A percentile compares a stretch with the other conserved stretches of the same genome.
These are phyloP conservation scores for Phialocephala subalpina DNA, from an alignment of 2,329 filamentous ascomycete genomes.

Conservation along the genomic window DNA sequence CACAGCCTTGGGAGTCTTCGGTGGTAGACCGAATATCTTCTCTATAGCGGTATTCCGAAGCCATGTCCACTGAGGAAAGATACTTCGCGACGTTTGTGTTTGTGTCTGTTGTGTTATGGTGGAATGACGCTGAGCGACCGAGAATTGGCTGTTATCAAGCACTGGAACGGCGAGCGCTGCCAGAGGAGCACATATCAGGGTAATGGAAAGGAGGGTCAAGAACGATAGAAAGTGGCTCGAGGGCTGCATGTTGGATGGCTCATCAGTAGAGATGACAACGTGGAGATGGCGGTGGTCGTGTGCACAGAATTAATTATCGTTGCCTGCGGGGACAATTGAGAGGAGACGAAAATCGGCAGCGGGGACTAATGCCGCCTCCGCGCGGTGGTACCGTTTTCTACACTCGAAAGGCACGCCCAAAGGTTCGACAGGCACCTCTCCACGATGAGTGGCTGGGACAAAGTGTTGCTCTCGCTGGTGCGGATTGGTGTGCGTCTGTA, in stretches of 20 bases:
- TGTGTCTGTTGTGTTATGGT: slow-evolving; percentile 15
- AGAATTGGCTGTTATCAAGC: slow-evolving; percentile 27
- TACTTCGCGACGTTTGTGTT: slow-evolving; percentile 21
- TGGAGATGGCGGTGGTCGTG: slow-evolving; percentile 15
- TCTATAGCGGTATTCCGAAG: slow-evolving; percentile 59
- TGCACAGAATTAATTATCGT: slow-evolving; percentile 10
- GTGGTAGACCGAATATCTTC: slow-evolving; percentile 55
- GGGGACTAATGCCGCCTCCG: background rate
- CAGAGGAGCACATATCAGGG: slow-evolving; percentile 26
- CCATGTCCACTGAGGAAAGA: slow-evolving; percentile 59
- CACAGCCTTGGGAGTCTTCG: slow-evolving; percentile 35
- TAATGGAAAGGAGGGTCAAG: slow-evolving; percentile 19
- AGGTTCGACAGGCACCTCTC: background rate
- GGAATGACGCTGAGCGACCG: slow-evolving; percentile 25
- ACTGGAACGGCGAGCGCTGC: slow-evolving; percentile 34
- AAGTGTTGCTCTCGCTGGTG: background rate
- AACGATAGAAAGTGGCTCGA: slow-evolving; percentile 14
- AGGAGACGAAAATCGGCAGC: background rate
- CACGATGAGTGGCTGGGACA: background rate
- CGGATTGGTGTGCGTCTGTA: background rate
- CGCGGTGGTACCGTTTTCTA: background rate
- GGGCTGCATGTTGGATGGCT: slow-evolving; percentile 96
- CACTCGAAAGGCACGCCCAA: background rate
- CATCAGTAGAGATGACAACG: slow-evolving; percentile 97
- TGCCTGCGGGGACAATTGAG: background rate